Base-by-base conservation (phyloP, 345 rosid species). In the Brassica carinata region DNA sequence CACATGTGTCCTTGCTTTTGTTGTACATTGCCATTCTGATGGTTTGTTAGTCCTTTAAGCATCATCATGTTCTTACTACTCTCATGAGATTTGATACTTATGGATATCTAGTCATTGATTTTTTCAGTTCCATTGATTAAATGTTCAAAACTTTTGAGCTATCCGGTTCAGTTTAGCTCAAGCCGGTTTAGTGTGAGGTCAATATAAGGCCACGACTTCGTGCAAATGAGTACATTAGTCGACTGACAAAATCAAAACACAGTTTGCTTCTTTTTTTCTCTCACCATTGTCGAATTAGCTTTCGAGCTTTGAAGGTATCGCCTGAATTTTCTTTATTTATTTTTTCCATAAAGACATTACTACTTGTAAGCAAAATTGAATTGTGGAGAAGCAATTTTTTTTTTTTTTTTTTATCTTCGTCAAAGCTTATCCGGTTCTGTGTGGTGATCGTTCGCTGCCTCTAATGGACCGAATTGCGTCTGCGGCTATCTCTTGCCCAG, bases 381-480 rank as follows among this genome's bases (percentile, higher is more conserved):
- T n/a, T n/a, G n/a, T n/a, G n/a, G n/a, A n/a, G n/a, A n/a, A n/a
- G n/a, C n/a, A n/a, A n/a, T n/a, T n/a, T n/a, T n/a, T n/a, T n/a
- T n/a, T n/a, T n/a, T n/a, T n/a, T n/a, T n/a, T n/a, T n/a, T n/a
- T n/a, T n/a, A n/a, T n/a, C n/a, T n/a, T n/a, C n/a, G n/a, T n/a
- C n/a, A n/a, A n/a, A n/a, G 4, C 34, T 31, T 31, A 31, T 31
- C 34, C 34, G 38, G 38, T 5, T 34, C 1, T 34, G 53, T 2
- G 70, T 63, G 43, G 79, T 68, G 67, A 31, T n/a, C n/a, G n/a
- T n/a, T n/a, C n/a, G n/a, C n/a, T n/a, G n/a, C n/a, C n/a, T n/a
- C n/a, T n/a, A n/a, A n/a, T 84, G 85, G 78, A 81, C 23, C 53
- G 48, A 69, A 75, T 89, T 74, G 89, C 87, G 8, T 90, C 82